phyloP scores from a whole-genome alignment of 1,139 yeast species.

The Yamadazyma spencermartinsiae region DNA sequence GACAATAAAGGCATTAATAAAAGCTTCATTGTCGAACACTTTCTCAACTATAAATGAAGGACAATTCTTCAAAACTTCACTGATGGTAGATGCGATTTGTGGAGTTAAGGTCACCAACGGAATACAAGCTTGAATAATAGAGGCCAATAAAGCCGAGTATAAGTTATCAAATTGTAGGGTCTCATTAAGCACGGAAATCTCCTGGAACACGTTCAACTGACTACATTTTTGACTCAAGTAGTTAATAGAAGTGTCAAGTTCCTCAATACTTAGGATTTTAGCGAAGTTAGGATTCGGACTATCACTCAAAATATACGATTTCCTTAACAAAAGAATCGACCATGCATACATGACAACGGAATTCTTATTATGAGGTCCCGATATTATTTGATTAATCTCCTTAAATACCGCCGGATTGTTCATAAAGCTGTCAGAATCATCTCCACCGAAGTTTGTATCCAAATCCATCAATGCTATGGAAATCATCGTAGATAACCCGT shows the following conservation, averaged over 20 bases:
- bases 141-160: conserved; percentile 59
- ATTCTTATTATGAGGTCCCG: conserved; percentile 31
- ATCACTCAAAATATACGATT: conserved; percentile 50
- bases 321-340: conserved; percentile 65
- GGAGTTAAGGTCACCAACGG: conserved; percentile 65
- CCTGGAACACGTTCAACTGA: conserved; percentile 47
- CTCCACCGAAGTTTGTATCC: conserved; percentile 43
- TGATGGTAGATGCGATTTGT: conserved; percentile 51
- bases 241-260: conserved; percentile 22
- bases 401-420: conserved; percentile 43
- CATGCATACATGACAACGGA: conserved; percentile 65
- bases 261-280: conserved; percentile 15
- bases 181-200: conserved; percentile 42
- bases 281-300: conserved; percentile 10
- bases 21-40: conserved; percentile 57
- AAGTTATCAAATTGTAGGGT: conserved; percentile 50
- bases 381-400: conserved; percentile 37
- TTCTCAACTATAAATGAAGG: conserved; percentile 58
- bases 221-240: conserved; percentile 47
- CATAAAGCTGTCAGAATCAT: conserved; percentile 32
- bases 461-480: conserved; percentile 57
- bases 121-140: conserved; percentile 58
- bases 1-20: conserved; percentile 56
- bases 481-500: conserved; percentile 48
- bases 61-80: conserved; percentile 49